phyloP scores from a whole-genome alignment of 2,329 filamentous ascomycete species.

The Colletotrichum sp. region DNA sequence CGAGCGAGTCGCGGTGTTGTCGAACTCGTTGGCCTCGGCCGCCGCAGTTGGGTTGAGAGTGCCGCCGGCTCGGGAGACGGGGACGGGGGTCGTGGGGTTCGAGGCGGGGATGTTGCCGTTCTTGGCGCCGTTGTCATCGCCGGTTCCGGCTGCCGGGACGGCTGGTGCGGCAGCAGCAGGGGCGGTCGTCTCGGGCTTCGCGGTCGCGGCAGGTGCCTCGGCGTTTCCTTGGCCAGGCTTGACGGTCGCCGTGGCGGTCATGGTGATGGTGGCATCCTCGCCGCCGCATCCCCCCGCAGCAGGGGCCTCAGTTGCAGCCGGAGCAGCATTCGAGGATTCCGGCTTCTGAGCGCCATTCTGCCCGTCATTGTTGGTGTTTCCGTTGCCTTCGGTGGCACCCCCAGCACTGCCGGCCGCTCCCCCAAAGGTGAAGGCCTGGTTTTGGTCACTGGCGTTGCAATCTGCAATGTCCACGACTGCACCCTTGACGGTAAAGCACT shows the following conservation, averaged over 20 bases:
- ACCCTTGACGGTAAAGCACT: slow-evolving; percentile 52
- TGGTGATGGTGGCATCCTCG: not conserved
- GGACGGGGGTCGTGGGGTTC: slow-evolving; percentile 46
- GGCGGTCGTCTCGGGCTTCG: not conserved
- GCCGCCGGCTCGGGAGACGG: slow-evolving; percentile 57
- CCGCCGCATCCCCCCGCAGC: not conserved
- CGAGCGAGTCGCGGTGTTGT: slow-evolving; percentile 50
- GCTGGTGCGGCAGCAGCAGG: not conserved
- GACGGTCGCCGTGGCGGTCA: slow-evolving; percentile 1
- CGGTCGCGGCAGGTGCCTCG: not conserved
- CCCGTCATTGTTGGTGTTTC: not conserved
- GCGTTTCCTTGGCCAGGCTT: not conserved
- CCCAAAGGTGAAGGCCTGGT: slow-evolving; percentile 46
- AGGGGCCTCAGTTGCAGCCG: not conserved
- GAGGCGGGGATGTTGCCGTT: slow-evolving; percentile 27
- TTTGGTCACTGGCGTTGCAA: slow-evolving; percentile 43
- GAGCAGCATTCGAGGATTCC: not conserved
- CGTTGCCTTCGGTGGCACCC: slow-evolving; percentile 12
- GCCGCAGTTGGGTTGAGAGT: slow-evolving; percentile 53
- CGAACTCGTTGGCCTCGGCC: slow-evolving; percentile 52
- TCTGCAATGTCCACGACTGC: slow-evolving; percentile 46
- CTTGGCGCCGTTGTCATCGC: not conserved
- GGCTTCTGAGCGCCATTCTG: not conserved
- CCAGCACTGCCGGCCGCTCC: not conserved
- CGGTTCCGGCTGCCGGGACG: not conserved